phyloP scores from a whole-genome alignment of 139 green algal genomes.

The Volvox reticuliferus region DNA sequence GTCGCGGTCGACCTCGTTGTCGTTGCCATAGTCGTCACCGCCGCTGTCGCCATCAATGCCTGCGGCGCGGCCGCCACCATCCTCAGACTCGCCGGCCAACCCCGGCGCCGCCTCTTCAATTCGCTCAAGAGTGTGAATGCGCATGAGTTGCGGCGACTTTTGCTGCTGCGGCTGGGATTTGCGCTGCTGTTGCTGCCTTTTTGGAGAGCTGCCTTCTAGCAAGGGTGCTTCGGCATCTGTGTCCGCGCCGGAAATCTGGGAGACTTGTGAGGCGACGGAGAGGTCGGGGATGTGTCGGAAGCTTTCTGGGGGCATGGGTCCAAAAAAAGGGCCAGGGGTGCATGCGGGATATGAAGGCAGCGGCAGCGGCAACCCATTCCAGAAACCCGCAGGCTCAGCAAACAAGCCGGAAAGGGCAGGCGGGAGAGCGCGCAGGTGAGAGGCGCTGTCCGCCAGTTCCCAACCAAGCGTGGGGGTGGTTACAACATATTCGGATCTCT shows the following conservation, averaged over 20 bases:
- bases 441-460: too few species aligned
- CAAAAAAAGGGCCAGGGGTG: neutral
- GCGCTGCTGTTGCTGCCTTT: neutral
- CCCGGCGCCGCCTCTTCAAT: neutral
- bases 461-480: too few species aligned
- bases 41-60: neutral
- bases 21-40: neutral
- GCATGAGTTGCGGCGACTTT: neutral
- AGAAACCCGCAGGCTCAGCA: too few species aligned
- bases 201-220: neutral
- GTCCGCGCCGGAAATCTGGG: neutral
- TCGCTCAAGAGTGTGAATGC: neutral
- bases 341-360: neutral
- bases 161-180: neutral
- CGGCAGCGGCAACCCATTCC: too few species aligned
- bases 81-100: neutral
- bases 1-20: neutral
- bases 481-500: too few species aligned
- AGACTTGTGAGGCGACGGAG: neutral
- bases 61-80: neutral
- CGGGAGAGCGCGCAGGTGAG: too few species aligned
- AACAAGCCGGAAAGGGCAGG: too few species aligned
- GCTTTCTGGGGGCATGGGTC: neutral
- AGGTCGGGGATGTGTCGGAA: neutral
- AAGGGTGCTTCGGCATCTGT: neutral